Evolutionary conservation across 169 alveolate genomes (phyloP).

Genomic region (Eimeria brunetti): DNA sequence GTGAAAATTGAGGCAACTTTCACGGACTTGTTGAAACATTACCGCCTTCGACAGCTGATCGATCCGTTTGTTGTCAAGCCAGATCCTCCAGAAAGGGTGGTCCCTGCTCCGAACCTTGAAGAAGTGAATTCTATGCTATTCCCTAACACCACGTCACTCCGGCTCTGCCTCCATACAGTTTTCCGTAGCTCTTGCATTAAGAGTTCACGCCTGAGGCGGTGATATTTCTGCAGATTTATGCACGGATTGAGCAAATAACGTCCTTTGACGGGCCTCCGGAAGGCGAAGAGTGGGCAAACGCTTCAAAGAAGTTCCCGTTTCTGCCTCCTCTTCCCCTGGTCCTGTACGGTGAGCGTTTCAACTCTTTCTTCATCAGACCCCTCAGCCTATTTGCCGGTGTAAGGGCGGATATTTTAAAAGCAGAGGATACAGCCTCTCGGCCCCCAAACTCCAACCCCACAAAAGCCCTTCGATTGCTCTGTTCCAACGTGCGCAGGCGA

Average conservation of each 20-base stretch:
- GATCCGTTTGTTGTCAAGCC: conserved; percentile 68
- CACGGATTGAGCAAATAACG: conserved; percentile 51
- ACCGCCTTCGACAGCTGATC: conserved; percentile 59
- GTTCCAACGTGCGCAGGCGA: conserved; percentile 34
- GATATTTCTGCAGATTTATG: conserved; percentile 22
- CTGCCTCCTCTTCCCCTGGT: conserved; percentile 74
- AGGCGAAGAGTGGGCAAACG: conserved; percentile 37
- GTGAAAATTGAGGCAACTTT: conserved; percentile 55
- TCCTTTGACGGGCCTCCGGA: conserved; percentile 68
- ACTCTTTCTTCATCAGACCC: not conserved
- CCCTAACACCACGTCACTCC: not conserved
- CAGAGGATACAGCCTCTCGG: not conserved
- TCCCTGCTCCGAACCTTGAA: conserved; percentile 51
- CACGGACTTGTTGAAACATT: conserved; percentile 66
- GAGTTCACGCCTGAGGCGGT: not conserved
- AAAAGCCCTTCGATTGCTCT: not conserved
- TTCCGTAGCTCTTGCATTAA: not conserved
- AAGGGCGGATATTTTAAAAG: not conserved
- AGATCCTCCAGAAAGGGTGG: conserved; percentile 46
- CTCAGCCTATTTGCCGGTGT: not conserved
- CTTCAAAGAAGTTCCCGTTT: conserved; percentile 48
- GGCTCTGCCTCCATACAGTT: not conserved
- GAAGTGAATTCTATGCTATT: not conserved
- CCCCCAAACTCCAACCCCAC: not conserved
- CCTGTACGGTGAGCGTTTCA: conserved; percentile 44